These are phyloP conservation scores for Parasitella parasitica DNA, from an alignment of 371 early-diverging fungal genomes.

Conservation along the genomic window DNA sequence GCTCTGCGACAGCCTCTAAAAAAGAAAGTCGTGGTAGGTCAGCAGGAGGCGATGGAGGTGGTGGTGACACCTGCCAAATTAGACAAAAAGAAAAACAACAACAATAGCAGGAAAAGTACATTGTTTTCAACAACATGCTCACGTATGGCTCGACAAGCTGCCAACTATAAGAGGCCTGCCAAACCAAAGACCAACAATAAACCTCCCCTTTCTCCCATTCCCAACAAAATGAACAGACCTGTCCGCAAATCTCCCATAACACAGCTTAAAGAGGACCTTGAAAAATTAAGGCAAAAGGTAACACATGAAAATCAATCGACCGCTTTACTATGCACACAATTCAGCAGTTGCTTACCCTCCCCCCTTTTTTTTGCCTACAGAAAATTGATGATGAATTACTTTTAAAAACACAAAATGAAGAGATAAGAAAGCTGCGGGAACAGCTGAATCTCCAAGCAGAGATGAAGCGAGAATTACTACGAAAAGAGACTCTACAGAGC, in stretches of 20 bases:
- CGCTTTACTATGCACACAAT: background rate
- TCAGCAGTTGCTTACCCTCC: background rate
- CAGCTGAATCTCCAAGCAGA: background rate
- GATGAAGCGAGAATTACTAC: background rate
- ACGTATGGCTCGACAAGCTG: conserved; percentile 19
- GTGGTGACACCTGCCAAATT: conserved; percentile 19
- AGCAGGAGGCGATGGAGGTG: background rate
- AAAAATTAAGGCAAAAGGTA: conserved; percentile 12
- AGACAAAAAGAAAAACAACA: conserved; percentile 13
- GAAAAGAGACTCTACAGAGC: background rate
- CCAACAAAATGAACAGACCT: background rate
- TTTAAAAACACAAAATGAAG: conserved; percentile 9
- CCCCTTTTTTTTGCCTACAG: background rate
- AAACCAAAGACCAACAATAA: background rate
- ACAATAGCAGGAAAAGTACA: background rate
- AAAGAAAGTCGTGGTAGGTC: no score
- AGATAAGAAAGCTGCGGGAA: conserved; percentile 9
- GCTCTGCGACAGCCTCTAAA: background rate
- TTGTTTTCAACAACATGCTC: conserved; percentile 21
- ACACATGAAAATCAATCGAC: background rate
- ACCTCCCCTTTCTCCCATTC: background rate
- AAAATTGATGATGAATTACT: conserved; percentile 4
- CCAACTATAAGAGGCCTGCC: conserved; percentile 9
- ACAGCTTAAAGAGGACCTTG: conserved; percentile 16
- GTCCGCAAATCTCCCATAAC: conserved; percentile 12